Conservation (phyloP, 1,284 basidiomycete species). For the Rhodotorula glutinis region DNA sequence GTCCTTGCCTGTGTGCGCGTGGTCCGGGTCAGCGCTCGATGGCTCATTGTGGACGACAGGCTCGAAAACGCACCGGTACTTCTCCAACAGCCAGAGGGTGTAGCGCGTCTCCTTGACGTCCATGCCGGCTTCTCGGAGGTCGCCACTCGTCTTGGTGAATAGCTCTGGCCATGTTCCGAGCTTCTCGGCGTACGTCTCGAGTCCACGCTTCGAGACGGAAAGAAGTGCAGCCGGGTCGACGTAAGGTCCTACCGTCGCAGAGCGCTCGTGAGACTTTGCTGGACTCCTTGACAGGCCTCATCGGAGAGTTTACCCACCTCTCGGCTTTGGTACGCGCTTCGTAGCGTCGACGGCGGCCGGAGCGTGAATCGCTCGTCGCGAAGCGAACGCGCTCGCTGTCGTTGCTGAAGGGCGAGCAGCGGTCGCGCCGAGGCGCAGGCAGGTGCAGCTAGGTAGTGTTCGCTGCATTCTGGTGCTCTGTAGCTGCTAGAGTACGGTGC, state of each 20-base stretch:
- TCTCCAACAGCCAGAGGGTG: constrained; percentile 30
- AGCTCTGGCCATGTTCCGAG: constrained; percentile 17
- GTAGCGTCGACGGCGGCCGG: constrained; percentile 11
- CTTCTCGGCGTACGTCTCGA: constrained; percentile 29
- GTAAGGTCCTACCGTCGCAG: constrained; percentile 8
- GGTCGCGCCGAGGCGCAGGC: background rate
- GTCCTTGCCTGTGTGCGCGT: constrained; percentile 23
- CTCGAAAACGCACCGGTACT: constrained; percentile 23
- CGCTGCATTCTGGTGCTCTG: constrained; percentile 2
- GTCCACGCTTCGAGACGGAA: constrained; percentile 9
- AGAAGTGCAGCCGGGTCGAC: constrained; percentile 19
- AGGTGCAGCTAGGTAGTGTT: background rate
- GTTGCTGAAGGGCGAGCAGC: background rate
- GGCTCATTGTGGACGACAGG: background rate
- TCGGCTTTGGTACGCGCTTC: constrained; percentile 17
- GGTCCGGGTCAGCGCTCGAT: background rate
- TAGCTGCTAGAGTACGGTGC: no score
- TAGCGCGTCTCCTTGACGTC: constrained; percentile 27
- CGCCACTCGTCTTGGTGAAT: constrained; percentile 16
- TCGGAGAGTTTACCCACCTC: constrained; percentile 5
- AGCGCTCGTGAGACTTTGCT: no score
- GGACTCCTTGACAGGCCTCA: no score
- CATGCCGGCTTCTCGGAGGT: constrained; percentile 31
- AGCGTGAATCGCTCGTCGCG: constrained; percentile 19
- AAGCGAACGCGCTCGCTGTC: background rate